Evolutionary conservation across 306 rosid genomes (phyloP), one percentile per base, ranked within the genome.

Genomic region (Vigna nakashimae): DNA sequence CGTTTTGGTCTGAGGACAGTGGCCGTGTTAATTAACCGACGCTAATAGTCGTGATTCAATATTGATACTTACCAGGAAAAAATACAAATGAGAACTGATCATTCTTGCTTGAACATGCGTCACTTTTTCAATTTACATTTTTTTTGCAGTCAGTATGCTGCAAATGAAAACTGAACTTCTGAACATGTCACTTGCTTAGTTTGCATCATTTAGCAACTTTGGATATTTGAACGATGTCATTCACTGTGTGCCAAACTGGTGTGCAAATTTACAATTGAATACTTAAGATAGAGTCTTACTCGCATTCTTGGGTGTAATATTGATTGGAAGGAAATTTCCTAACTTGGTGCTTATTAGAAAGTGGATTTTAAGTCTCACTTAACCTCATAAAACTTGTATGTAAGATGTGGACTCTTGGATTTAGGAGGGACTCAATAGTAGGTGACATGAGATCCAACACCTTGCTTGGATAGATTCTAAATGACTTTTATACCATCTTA

Each of bases 11-110:
- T 74, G 66, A 69, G 58, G 68, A 59, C 53, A 30, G 14, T 49
- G 50, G 50, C 5, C 13, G 16, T 45, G 50, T 45, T 45, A 68
- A 9, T 52, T 43, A 57, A 34, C 58, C 26, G 40, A 18, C 77
- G 10, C 26, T 59, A 49, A 77, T 63, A 14, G 73, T 58, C 49
- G n/a, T 43, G 2, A 15, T 14, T 74, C 18, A 32, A 92, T 71
- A 63, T 76, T 36, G 3, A 24, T 14, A 8, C 30, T 57, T 64
- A 51, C n/a, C 38, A 48, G 53, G 58, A 32, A 69, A 52, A 45
- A 53, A 18, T 42, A 38, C 57, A 45, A 49, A 69, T 56, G 26
- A 34, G 56, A 79, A 28, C 65, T 71, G 53, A 80, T 14, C 62
- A 10, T 22, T 57, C 34, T 80, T 50, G 17, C 58, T 76, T 71